Conservation (phyloP, 1,284 basidiomycete species). For the Puccinia horiana region DNA sequence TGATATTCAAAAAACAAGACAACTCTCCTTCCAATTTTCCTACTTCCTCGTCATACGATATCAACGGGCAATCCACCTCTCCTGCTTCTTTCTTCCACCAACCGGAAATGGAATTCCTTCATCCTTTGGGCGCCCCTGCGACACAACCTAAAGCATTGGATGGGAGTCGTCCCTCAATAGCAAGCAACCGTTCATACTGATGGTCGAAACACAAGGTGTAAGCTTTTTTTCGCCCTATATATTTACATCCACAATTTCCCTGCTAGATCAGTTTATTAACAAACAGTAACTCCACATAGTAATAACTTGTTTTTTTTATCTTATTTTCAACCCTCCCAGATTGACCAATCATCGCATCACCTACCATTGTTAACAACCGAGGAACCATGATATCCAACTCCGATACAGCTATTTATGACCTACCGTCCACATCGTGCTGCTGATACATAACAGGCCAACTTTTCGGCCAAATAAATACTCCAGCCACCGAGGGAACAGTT, state of each 20-base stretch:
- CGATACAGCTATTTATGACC: background rate
- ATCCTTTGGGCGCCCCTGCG: background rate
- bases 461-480: background rate
- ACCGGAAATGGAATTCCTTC: background rate
- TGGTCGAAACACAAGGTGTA: background rate
- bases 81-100: background rate
- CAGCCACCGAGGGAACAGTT: background rate
- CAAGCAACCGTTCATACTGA: background rate
- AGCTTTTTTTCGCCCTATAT: background rate
- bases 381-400: background rate
- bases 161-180: constrained; percentile 2
- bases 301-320: background rate
- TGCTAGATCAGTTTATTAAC: background rate
- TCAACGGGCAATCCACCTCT: background rate
- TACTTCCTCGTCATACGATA: background rate
- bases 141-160: constrained; percentile 12
- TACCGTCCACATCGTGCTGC: background rate
- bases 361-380: background rate
- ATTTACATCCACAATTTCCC: background rate
- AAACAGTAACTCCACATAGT: no score
- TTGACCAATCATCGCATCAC: background rate
- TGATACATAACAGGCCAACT: background rate
- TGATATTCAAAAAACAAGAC: background rate
- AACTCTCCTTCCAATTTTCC: background rate
- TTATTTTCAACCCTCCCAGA: background rate